These are phyloP conservation scores for Picea abies DNA, from an alignment of 83 land plant genomes.

Conservation along the genomic window DNA sequence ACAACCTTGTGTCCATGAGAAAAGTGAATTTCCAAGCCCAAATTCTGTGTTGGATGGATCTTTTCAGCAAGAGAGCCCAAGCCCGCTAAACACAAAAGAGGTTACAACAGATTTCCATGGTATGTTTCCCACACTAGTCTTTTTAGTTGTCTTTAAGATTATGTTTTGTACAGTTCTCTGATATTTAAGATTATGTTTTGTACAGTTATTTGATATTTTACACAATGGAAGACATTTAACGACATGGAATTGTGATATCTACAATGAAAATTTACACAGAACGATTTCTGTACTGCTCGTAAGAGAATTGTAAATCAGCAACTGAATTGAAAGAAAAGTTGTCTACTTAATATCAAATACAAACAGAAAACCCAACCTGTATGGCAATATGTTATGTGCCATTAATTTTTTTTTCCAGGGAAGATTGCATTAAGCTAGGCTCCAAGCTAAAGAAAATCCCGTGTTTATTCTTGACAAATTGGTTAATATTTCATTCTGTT, in stretches of 20 bases:
- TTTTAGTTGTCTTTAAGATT: too few relatives aligned
- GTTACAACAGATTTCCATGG: slow-evolving; percentile 3
- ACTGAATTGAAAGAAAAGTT: background rate
- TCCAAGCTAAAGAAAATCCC: background rate
- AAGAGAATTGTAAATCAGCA: background rate
- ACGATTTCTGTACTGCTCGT: background rate
- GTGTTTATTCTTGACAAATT: background rate
- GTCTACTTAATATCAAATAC: background rate
- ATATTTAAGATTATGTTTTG: too few relatives aligned
- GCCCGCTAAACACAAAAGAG: slow-evolving; percentile 5
- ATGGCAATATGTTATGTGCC: too few relatives aligned
- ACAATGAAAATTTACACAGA: background rate
- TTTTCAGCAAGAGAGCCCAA: slow-evolving; percentile 2
- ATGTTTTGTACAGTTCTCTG: too few relatives aligned
- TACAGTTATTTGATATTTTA: background rate
- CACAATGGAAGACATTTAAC: background rate
- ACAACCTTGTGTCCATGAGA: background rate
- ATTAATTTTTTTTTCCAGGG: background rate
- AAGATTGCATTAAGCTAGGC: background rate
- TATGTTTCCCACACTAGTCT: background rate
- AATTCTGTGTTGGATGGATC: slow-evolving; percentile 7
- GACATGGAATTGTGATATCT: background rate
- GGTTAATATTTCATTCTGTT: background rate
- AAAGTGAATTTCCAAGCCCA: slow-evolving; percentile 12
- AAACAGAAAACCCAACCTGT: background rate